These are phyloP conservation scores for Chimonanthus praecox DNA, from an alignment of 164 flowering plant genomes.

Conservation along the genomic window DNA sequence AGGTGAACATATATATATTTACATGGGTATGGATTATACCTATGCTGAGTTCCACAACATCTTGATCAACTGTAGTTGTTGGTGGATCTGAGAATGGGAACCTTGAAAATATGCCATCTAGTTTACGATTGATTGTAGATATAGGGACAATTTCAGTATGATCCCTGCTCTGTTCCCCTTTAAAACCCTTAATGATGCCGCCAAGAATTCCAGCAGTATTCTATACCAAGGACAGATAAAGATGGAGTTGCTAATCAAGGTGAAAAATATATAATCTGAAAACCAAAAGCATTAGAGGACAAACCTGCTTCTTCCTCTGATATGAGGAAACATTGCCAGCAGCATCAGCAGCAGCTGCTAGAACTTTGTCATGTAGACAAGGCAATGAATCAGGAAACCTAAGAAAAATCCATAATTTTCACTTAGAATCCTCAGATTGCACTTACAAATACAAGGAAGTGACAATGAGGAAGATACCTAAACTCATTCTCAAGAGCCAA, in stretches of 20 bases:
- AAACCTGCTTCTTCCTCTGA: slow-evolving; percentile 72
- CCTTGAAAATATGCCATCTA: slow-evolving; percentile 56
- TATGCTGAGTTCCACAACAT: slow-evolving; percentile 45
- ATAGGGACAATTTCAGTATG: slow-evolving; percentile 17
- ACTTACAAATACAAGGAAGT: background rate
- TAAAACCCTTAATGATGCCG: slow-evolving; percentile 63
- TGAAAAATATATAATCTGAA: background rate
- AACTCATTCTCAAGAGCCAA: slow-evolving; percentile 43
- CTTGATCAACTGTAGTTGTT: slow-evolving; percentile 18
- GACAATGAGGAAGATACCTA: slow-evolving; percentile 38
- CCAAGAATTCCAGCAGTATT: slow-evolving; percentile 40
- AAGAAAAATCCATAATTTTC: slow-evolving; percentile 5
- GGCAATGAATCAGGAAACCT: slow-evolving; percentile 76
- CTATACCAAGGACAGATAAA: slow-evolving; percentile 27
- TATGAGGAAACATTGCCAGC: slow-evolving; percentile 42
- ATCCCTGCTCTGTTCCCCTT: slow-evolving; percentile 31
- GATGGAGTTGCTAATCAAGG: slow-evolving; percentile 2
- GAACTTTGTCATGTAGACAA: slow-evolving; percentile 78
- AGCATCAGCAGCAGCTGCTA: slow-evolving; percentile 86
- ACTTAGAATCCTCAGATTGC: slow-evolving; percentile 1
- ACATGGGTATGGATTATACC: slow-evolving; percentile 28
- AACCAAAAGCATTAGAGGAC: slow-evolving; percentile 1
- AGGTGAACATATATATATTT: no score
- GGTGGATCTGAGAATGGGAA: slow-evolving; percentile 41
- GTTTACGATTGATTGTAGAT: slow-evolving; percentile 20